These are phyloP conservation scores for Penicillium sp. DNA, from an alignment of 2,329 filamentous ascomycete genomes.

Conservation along the genomic window DNA sequence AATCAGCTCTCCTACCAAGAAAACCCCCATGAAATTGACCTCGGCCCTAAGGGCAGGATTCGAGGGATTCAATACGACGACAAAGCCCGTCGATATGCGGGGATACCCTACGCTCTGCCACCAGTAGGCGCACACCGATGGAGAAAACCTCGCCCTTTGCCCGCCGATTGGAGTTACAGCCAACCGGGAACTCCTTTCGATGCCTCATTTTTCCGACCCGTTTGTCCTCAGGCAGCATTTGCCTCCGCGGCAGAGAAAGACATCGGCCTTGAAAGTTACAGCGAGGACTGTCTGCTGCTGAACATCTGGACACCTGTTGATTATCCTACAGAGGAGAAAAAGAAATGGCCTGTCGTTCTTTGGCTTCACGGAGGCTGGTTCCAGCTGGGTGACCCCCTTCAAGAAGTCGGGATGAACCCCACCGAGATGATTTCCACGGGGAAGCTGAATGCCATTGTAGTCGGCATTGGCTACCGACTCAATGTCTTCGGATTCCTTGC, in stretches of 20 bases:
- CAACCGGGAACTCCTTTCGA: conserved; percentile 37
- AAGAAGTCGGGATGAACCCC: conserved; percentile 49
- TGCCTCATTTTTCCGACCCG: conserved; percentile 40
- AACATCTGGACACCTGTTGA: conserved; percentile 55
- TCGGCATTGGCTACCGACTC: conserved; percentile 54
- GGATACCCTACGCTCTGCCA: conserved; percentile 47
- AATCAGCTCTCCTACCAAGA: conserved; percentile 12
- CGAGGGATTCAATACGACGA: conserved; percentile 24
- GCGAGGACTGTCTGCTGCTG: conserved; percentile 55
- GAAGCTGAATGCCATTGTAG: conserved; percentile 45
- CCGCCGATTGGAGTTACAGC: conserved; percentile 34
- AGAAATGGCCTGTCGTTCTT: conserved; percentile 38
- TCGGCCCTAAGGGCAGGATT: conserved; percentile 11
- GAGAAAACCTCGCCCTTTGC: conserved; percentile 43
- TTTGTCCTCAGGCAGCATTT: conserved; percentile 48
- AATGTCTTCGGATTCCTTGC: conserved; percentile 57
- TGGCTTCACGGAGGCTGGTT: conserved; percentile 53
- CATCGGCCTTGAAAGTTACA: conserved; percentile 30
- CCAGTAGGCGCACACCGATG: conserved; percentile 44
- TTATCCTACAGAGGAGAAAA: conserved; percentile 5
- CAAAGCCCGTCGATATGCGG: conserved; percentile 35
- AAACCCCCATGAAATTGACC: conserved; percentile 6
- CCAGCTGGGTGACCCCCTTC: conserved; percentile 51
- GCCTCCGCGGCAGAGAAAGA: conserved; percentile 21
- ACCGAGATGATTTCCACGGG: conserved; percentile 43